Percentiles rank a stretch among this genome's conserved stretches.
These are phyloP conservation scores for Prunus padus DNA, from an alignment of 306 rosid genomes.

Conservation along the genomic window DNA sequence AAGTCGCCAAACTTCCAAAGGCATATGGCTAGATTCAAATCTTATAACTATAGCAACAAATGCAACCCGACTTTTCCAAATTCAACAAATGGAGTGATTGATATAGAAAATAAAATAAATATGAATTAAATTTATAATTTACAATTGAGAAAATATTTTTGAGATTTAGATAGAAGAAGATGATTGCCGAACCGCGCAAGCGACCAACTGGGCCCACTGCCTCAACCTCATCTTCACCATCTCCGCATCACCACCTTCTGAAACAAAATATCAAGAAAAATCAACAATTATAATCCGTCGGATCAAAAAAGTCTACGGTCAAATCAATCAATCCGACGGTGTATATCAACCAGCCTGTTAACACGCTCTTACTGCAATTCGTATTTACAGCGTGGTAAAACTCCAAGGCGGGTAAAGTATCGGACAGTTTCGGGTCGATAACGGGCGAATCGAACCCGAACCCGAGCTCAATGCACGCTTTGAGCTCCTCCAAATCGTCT, in stretches of 20 bases:
- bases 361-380: constrained; percentile 40
- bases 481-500: constrained; percentile 67
- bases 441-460: constrained; percentile 63
- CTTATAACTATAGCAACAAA: no score
- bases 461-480: constrained; percentile 82
- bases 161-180: background rate
- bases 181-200: constrained; percentile 53
- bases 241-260: constrained; percentile 46
- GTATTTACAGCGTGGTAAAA: constrained; percentile 53
- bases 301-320: background rate
- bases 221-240: constrained; percentile 64
- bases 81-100: background rate
- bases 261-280: background rate
- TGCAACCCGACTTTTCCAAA: background rate
- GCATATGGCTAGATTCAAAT: no score
- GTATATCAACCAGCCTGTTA: constrained; percentile 8
- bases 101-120: background rate
- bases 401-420: constrained; percentile 62
- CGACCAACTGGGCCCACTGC: constrained; percentile 83
- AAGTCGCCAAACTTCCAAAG: no score
- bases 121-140: background rate
- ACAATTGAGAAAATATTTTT: background rate
- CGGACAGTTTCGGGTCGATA: constrained; percentile 44
- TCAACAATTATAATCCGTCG: background rate
- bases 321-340: background rate